A percentile compares a stretch with the other conserved stretches of the same genome.
Evolutionary conservation across 305 asterid species (phyloP).

Genomic region (Fraxinus floribunda): DNA sequence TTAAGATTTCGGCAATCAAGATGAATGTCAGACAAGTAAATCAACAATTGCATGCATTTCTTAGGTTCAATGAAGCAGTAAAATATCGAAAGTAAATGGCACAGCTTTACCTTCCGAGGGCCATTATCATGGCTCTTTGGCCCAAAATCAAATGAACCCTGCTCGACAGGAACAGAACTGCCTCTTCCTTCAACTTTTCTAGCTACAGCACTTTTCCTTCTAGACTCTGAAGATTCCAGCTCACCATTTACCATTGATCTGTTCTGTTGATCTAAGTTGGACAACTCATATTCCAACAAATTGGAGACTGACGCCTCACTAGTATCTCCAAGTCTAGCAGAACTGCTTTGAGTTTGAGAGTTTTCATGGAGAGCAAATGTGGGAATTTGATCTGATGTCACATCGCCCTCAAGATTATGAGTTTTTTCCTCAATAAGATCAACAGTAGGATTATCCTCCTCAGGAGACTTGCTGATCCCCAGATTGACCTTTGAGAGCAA

Average conservation of each 20-base stretch:
- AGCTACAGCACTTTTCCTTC: conserved; percentile 35
- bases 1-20: neutral
- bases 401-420: conserved; percentile 49
- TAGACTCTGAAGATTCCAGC: conserved; percentile 48
- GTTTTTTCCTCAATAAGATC: conserved; percentile 41
- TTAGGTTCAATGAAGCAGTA: conserved; percentile 5
- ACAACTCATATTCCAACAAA: conserved; percentile 34
- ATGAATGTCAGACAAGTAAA: neutral
- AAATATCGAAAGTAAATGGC: conserved; percentile 17
- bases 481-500: conserved; percentile 42
- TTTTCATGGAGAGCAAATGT: conserved; percentile 72
- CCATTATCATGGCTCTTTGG: conserved; percentile 53
- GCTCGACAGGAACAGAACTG: conserved; percentile 44
- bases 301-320: conserved; percentile 41
- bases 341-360: conserved; percentile 36
- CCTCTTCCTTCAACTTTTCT: conserved; percentile 56
- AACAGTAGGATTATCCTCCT: conserved; percentile 41
- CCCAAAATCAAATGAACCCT: conserved; percentile 39
- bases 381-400: conserved; percentile 63
- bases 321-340: conserved; percentile 37
- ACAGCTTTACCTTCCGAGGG: conserved; percentile 59
- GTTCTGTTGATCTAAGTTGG: conserved; percentile 40
- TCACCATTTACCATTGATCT: conserved; percentile 54
- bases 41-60: neutral
- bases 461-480: conserved; percentile 43